Evolutionary conservation across 176 grass and related monocot genomes (phyloP).

Genomic region (Bonia amplexicaulis): DNA sequence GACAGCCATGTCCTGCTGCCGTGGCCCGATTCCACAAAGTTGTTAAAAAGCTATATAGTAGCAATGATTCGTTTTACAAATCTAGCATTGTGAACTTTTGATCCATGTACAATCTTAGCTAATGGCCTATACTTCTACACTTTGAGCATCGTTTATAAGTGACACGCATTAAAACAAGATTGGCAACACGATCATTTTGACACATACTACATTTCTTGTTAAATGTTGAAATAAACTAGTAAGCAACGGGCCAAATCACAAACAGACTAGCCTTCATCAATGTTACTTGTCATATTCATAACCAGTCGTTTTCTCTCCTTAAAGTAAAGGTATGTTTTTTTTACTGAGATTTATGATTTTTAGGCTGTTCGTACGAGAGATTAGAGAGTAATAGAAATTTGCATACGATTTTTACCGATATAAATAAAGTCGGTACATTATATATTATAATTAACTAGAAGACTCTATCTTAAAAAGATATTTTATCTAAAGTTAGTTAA

Average conservation of each 20-base stretch:
- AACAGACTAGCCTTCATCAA: not conserved
- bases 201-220: not conserved
- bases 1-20: not conserved
- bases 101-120: constrained; percentile 1
- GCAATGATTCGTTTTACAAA: not conserved
- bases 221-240: not conserved
- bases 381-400: too few relatives aligned
- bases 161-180: not conserved
- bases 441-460: too few relatives aligned
- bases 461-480: too few relatives aligned
- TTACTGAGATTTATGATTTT: too few relatives aligned
- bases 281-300: not conserved
- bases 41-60: not conserved
- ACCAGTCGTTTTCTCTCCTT: not conserved
- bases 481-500: too few relatives aligned
- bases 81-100: not conserved
- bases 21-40: not conserved
- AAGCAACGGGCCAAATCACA: not conserved
- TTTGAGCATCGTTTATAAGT: not conserved
- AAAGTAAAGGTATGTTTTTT: too few relatives aligned
- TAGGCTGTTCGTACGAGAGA: too few relatives aligned
- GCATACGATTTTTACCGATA: too few relatives aligned
- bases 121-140: not conserved
- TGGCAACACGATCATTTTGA: not conserved
- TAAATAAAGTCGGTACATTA: too few relatives aligned